Evolutionary conservation across 306 rosid genomes (phyloP), one percentile per base, ranked within the genome.

Genomic region (Abrus precatorius): DNA sequence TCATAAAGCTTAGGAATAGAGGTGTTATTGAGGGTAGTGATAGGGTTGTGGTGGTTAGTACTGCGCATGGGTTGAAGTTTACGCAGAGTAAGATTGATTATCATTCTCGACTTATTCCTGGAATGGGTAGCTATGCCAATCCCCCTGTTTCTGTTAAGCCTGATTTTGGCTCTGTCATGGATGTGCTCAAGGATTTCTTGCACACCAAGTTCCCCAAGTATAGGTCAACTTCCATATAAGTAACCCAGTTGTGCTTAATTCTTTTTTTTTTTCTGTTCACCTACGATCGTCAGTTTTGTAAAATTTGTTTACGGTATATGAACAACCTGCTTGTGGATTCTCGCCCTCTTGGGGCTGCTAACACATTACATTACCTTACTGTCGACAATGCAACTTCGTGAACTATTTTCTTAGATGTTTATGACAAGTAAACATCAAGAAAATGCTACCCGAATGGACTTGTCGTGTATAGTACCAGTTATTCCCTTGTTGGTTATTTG

Each of bases 1-100:
- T 94, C 61, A 45, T 74, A 5, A 92, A 94, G 91, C 91, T 94
- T 1, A 87, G 97, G 80, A 88, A 85, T 9, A 45, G 69, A 45
- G 98, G 97, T 27, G 90, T 90, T 2, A 94, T 94, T 2, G 86
- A 84, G 1, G 38, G 86, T 0, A 29, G 48, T 50, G 97, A 94
- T n/a, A 79, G 89, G 82, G 93, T 92, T 0, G 98, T 94, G 59
- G 98, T 94, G 45, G 95, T 94, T 0, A 91, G 93, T 66, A 94
- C 98, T 38, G 98, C 98, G 0, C 98, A 93, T 76, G 97, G 97
- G 5, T 76, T 93, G 89, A 93, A 93, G 82, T 93, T 91, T 48
- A 80, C 97, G 0, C 92, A 83, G 69, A 78, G 76, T 57, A 83
- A 83, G 86, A 78, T 72, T 65, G 86, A 83, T 72, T 83, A 83